These are phyloP conservation scores for Mycotypha africana DNA, from an alignment of 371 early-diverging fungal genomes.

Conservation along the genomic window DNA sequence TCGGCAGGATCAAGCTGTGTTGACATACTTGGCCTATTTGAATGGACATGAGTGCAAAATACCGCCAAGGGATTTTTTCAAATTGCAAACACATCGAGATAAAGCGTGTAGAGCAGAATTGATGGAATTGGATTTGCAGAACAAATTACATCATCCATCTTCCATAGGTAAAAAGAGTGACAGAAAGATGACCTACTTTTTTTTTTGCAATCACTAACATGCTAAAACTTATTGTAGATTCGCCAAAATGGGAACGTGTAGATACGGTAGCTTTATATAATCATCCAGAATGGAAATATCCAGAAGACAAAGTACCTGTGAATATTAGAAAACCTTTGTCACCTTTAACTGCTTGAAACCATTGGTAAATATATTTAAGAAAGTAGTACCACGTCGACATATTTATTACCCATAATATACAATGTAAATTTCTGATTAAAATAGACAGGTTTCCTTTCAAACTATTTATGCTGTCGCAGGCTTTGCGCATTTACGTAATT, in stretches of 20 bases:
- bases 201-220: no score
- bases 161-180: slow-evolving; percentile 30
- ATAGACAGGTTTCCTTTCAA: no score
- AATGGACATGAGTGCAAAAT: slow-evolving; percentile 30
- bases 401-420: background rate
- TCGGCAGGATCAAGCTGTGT: slow-evolving; percentile 61
- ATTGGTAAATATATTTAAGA: background rate
- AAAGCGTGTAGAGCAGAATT: slow-evolving; percentile 24
- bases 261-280: slow-evolving; percentile 27
- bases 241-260: slow-evolving; percentile 31
- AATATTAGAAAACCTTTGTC: slow-evolving; percentile 13
- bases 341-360: no score
- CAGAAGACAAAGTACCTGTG: slow-evolving; percentile 23
- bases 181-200: no score
- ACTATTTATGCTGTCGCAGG: slow-evolving; percentile 38
- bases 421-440: no score
- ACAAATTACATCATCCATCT: slow-evolving; percentile 29
- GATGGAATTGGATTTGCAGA: slow-evolving; percentile 21
- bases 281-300: slow-evolving; percentile 44
- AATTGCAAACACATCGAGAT: slow-evolving; percentile 36
- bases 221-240: slow-evolving; percentile 22
- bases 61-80: slow-evolving; percentile 21
- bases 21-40: slow-evolving; percentile 52
- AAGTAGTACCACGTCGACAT: no score
- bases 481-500: slow-evolving; percentile 93